These are phyloP conservation scores for Solanum chacoense DNA, from an alignment of 305 asterid species.

Conservation along the genomic window DNA sequence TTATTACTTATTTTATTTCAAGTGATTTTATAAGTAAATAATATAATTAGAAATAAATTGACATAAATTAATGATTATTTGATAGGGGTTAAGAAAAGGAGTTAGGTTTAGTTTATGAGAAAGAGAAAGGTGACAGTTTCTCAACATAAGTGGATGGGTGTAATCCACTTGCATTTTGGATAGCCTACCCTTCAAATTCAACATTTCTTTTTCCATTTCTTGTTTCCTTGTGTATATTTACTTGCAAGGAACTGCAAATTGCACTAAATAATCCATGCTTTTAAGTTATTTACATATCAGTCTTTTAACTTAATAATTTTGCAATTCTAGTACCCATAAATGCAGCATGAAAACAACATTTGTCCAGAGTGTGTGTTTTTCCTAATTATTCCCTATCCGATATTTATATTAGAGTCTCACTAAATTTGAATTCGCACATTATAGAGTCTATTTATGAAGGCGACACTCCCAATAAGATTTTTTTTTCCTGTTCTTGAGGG, in stretches of 20 bases:
- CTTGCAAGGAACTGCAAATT: background rate
- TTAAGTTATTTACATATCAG: background rate
- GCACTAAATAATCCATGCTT: background rate
- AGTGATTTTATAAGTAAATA: background rate
- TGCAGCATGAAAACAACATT: background rate
- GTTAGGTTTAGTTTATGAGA: background rate
- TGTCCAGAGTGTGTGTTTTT: background rate
- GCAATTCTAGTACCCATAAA: background rate
- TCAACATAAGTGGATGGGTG: background rate
- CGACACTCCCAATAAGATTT: background rate
- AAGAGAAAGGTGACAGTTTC: background rate
- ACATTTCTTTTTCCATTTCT: background rate
- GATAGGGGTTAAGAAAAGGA: background rate
- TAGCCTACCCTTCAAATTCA: background rate
- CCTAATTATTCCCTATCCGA: background rate
- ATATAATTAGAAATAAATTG: background rate
- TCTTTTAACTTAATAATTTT: background rate
- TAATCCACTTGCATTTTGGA: background rate
- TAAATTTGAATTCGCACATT: background rate
- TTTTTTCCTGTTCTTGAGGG: background rate
- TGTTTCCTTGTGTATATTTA: background rate
- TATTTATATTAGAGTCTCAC: background rate
- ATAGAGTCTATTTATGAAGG: background rate
- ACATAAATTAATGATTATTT: background rate
- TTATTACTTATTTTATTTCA: background rate